Conservation (phyloP, 2,329 filamentous ascomycete genomes). For the Fusarium sp. region DNA sequence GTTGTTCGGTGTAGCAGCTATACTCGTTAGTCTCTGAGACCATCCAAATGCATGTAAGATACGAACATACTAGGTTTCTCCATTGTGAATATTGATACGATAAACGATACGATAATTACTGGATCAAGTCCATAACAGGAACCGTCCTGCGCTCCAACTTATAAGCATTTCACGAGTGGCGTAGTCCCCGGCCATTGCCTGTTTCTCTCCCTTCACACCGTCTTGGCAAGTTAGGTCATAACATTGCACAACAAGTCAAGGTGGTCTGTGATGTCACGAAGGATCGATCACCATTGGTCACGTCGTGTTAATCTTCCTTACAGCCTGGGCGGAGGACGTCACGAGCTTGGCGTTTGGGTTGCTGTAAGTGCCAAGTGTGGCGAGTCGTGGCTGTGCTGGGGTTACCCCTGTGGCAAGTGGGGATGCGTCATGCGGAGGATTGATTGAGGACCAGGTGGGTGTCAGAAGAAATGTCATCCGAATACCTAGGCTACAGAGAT, state of each 20-base stretch:
- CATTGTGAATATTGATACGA: constrained; percentile 18
- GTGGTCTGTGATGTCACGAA: neutral
- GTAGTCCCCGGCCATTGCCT: neutral
- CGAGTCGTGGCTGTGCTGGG: constrained; percentile 4
- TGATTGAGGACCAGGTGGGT: too few relatives aligned
- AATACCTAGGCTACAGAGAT: too few relatives aligned
- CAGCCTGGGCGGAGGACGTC: constrained; percentile 2
- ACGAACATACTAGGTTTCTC: constrained; percentile 35
- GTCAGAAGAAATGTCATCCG: too few relatives aligned
- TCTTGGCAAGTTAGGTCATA: neutral
- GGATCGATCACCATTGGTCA: neutral
- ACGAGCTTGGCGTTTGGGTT: neutral
- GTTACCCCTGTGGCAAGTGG: too few relatives aligned
- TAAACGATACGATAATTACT: neutral
- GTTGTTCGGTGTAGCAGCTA: constrained; percentile 12
- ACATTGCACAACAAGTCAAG: neutral
- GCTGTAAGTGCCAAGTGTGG: neutral
- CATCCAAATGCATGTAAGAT: neutral
- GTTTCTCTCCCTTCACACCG: neutral
- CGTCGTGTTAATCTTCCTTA: neutral
- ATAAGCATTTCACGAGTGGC: neutral
- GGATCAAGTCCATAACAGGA: neutral
- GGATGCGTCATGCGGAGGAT: too few relatives aligned
- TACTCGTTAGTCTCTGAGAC: neutral
- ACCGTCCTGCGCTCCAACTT: neutral